A percentile compares a stretch with the other conserved stretches of the same genome.
These are phyloP conservation scores for Stentor roeselii DNA, from an alignment of 73 alveolate species.

Conservation along the genomic window DNA sequence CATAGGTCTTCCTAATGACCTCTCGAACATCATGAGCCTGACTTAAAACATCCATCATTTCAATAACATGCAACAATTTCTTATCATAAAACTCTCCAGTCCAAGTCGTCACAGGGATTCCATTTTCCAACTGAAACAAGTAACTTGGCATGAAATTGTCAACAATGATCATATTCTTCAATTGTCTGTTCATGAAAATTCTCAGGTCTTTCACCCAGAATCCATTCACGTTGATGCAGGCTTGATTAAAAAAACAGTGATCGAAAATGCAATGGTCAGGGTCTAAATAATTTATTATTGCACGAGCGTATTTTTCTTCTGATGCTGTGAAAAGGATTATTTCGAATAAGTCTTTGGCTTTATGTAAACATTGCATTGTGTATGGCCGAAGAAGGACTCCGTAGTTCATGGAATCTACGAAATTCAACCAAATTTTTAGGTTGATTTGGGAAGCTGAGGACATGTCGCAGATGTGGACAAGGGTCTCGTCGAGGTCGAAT, in stretches of 20 bases:
- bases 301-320: conserved; percentile 74
- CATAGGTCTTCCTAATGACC: neutral
- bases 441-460: too few species aligned
- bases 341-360: conserved; percentile 55
- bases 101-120: neutral
- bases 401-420: too few species aligned
- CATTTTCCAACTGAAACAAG: neutral
- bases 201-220: conserved; percentile 45
- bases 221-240: conserved; percentile 35
- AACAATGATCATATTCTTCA: conserved; percentile 45
- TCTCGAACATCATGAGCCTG: neutral
- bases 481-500: too few species aligned
- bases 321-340: conserved; percentile 71
- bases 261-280: conserved; percentile 70
- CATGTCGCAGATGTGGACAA: too few species aligned
- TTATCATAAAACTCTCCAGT: neutral
- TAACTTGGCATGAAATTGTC: conserved; percentile 33
- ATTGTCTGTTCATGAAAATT: conserved; percentile 37
- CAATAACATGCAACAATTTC: neutral
- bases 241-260: too few species aligned
- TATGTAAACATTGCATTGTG: conserved; percentile 62
- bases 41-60: neutral
- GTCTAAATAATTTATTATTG: conserved; percentile 72
- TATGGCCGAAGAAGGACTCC: conserved; percentile 70
- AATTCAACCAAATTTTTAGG: too few species aligned